Evolutionary conservation across 108 stramenopile species (phyloP).

Genomic region (Bacterosira constricta): DNA sequence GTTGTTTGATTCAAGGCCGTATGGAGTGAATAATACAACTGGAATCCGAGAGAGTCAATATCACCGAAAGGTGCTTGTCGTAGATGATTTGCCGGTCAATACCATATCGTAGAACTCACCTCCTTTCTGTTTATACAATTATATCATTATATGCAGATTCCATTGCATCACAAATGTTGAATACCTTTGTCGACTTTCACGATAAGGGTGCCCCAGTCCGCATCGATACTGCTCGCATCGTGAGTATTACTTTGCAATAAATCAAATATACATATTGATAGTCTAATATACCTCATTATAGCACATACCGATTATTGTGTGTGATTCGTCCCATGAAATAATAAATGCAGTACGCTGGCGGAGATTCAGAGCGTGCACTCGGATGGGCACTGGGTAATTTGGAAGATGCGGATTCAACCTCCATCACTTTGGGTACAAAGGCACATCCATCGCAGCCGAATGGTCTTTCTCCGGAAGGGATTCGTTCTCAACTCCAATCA

Average conservation of each 20-base stretch:
- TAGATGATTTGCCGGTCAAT: too few species aligned
- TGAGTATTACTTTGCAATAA: neutral
- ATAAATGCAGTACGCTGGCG: constrained; percentile 80
- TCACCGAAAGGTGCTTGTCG: too few species aligned
- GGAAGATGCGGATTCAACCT: neutral
- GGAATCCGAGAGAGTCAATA: too few species aligned
- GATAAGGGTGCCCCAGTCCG: constrained; percentile 8
- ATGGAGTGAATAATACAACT: too few species aligned
- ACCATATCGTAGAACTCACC: too few species aligned
- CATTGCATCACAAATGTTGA: constrained; percentile 35
- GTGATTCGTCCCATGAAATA: too few species aligned
- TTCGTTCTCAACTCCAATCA: constrained; percentile 60
- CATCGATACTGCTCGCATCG: constrained; percentile 83
- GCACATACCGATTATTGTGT: too few species aligned
- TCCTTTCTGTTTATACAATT: neutral
- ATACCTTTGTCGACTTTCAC: constrained; percentile 28
- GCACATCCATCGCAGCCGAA: constrained; percentile 71
- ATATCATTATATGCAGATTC: constrained; percentile 8
- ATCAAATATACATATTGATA: too few species aligned
- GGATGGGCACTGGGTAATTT: constrained; percentile 42
- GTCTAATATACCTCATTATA: too few species aligned
- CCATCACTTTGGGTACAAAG: constrained; percentile 71
- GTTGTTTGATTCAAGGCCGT: too few species aligned
- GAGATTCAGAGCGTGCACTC: constrained; percentile 75
- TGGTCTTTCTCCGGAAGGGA: constrained; percentile 72